Evolutionary conservation across 495 filamentous ascomycete species (phyloP), one percentile per base, ranked within the genome.

Genomic region (Podospora australis): DNA sequence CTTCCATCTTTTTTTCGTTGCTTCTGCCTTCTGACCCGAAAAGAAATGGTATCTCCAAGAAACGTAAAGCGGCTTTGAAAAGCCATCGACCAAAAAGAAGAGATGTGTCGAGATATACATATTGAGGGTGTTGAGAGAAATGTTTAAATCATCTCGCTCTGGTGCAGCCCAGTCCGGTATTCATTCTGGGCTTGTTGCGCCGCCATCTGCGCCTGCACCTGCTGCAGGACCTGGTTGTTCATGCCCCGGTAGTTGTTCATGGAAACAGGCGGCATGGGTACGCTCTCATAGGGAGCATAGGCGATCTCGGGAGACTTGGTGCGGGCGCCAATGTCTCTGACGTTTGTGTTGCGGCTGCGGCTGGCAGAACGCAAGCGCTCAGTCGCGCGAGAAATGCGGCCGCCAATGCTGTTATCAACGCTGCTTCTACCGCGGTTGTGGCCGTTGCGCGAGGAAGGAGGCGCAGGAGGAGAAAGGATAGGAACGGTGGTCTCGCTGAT

Each of bases 291-390:
- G 32, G 79, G 77, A 8, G 69, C 65, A 17, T 23, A 36, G n/a
- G 23, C 22, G 2, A 63, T 54, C 46, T 72, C 68, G 1, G 70
- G 70, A 13, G 70, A 66, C 60, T 68, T 64, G 57, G 64, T 64
- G 17, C 68, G 48, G 29, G 44, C 22, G 26, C 23, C 43, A n/a
- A n/a, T n/a, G n/a, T n/a, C n/a, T n/a, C n/a, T n/a, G n/a, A n/a
- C n/a, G n/a, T n/a, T n/a, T 9, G 30, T 24, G 22, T 24, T 59
- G 36, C 61, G 44, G 63, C 56, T 60, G 22, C 84, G 77, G 61
- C 78, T 83, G 14, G 72, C 80, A n/a, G 80, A 83, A 14, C 83
- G 75, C 70, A 88, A 80, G 13, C 84, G 76, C 43, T 80, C 79
- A 0, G 84, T 82, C 6, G 85, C 71, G 11, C 82, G 81, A 48